Evolutionary conservation across 2,329 filamentous ascomycete species (phyloP).

Genomic region (Keithomyces neogunnii): DNA sequence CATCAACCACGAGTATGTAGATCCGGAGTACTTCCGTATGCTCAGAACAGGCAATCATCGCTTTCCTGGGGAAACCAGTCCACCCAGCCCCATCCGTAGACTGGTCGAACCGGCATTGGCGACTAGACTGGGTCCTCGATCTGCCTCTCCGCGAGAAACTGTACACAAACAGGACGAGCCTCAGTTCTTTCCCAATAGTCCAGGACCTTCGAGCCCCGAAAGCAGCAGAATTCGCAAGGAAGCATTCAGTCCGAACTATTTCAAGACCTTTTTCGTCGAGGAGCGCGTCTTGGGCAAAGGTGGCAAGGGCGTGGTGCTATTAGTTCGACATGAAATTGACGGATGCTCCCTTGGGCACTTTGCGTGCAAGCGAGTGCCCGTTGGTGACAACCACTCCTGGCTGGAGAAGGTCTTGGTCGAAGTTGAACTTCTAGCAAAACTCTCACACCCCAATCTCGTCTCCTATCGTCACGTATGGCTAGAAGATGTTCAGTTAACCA

Average conservation of each 20-base stretch:
- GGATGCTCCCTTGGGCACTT: conserved; percentile 82
- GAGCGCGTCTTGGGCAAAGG: conserved; percentile 80
- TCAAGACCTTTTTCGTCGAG: conserved; percentile 86
- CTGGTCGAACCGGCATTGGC: conserved; percentile 37
- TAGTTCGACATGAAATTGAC: conserved; percentile 91
- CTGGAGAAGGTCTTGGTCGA: conserved; percentile 88
- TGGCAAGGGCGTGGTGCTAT: conserved; percentile 86
- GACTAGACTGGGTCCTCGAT: conserved; percentile 7
- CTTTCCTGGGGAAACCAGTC: conserved; percentile 34
- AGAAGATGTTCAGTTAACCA: conserved; percentile 75
- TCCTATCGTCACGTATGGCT: conserved; percentile 97
- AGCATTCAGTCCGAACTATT: conserved; percentile 89
- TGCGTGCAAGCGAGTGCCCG: conserved; percentile 93
- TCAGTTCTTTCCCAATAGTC: conserved; percentile 47
- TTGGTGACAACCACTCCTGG: conserved; percentile 91
- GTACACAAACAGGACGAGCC: conserved; percentile 17
- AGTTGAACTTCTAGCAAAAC: conserved; percentile 82
- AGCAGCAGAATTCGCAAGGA: conserved; percentile 70
- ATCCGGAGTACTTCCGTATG: conserved; percentile 93
- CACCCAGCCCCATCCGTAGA: conserved; percentile 46
- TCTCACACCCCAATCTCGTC: conserved; percentile 91
- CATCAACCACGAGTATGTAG: conserved; percentile 58
- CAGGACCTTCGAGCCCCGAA: conserved; percentile 36
- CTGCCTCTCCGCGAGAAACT: conserved; percentile 12
- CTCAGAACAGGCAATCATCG: conserved; percentile 51